Evolutionary conservation across 2,329 filamentous ascomycete species (phyloP).

Genomic region (Myriosclerotinia curreyana): DNA sequence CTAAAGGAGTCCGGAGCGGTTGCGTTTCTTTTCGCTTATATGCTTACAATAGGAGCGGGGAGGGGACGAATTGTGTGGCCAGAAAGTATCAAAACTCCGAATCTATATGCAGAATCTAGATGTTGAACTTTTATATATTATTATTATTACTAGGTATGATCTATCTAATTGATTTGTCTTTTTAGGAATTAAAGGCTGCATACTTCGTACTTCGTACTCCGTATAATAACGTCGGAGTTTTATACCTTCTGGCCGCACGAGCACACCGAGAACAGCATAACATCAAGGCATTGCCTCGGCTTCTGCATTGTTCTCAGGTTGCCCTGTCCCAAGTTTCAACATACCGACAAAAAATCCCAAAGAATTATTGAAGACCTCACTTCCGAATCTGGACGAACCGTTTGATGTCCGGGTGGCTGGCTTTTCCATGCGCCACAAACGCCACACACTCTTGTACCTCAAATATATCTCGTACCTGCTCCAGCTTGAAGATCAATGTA

Average conservation of each 20-base stretch:
- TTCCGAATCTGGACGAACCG: conserved; percentile 6
- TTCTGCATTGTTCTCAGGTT: neutral
- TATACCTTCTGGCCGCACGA: too few species aligned
- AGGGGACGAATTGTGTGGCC: neutral
- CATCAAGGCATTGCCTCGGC: neutral
- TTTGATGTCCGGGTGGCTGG: conserved; percentile 5
- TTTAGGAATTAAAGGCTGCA: too few species aligned
- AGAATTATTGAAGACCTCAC: neutral
- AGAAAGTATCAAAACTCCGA: too few species aligned
- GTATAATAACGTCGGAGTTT: too few species aligned
- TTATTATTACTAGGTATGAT: too few species aligned
- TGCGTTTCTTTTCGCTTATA: conserved; percentile 1
- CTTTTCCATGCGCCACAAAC: neutral
- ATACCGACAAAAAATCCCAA: neutral
- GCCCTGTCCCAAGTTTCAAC: neutral
- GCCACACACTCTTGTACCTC: neutral
- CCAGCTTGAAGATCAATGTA: neutral
- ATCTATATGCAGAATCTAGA: too few species aligned
- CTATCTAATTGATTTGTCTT: too few species aligned
- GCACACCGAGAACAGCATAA: conserved; percentile 9
- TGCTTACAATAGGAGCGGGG: conserved; percentile 15
- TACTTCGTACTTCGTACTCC: too few species aligned
- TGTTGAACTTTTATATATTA: too few species aligned
- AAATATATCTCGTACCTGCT: neutral
- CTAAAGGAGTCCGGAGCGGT: conserved; percentile 21